Base-by-base conservation (phyloP, 371 early-diverging fungal species). In the Chytridium lagenaria region DNA sequence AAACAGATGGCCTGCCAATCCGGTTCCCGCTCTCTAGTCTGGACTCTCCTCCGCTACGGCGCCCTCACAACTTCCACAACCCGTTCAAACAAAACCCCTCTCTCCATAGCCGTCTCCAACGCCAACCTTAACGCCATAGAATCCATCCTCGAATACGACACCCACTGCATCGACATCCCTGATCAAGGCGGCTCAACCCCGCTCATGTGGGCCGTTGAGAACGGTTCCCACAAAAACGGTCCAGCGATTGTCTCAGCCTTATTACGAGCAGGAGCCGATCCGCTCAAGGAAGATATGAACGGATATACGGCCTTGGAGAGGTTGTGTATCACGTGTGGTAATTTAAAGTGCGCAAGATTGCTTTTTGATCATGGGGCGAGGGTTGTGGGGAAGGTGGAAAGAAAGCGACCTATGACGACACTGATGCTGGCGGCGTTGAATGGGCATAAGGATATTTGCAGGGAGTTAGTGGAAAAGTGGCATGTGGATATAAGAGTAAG, bases 361-460 rank as follows among this genome's bases (percentile, higher is more conserved):
- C 67, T 84, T 59, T 50, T 84, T n/a, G 57, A 74, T 34, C 26
- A 68, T 34, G 82, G 82, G 10, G 82, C 82, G 23, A 28, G 68
- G n/a, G 63, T 81, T 7, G 70, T 77, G 10, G 50, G 67, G 10
- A 50, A 70, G 22, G 61, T 70, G 23, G 75, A 79, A 68, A 57
- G 38, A 30, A 78, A 77, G 64, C 67, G 72, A 36, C 68, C 76
- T 38, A 73, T 80, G 70, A 84, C 84, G 30, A 76, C 78, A 22
- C 59, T 84, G 68, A 84, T 84, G 84, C 67, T 69, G 40, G 84
- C 84, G 0, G 84, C 84, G 19, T 51, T 84, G 64, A 84, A 84
- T 70, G 82, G 82, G 3, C 77, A 82, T 67, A 66, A 67, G 67
- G 81, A 74, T 28, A 50, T 84, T 31, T 74, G 75, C 40, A 52